Evolutionary conservation across 139 green algal genomes (phyloP).

Genomic region (Picochlorum sp.): DNA sequence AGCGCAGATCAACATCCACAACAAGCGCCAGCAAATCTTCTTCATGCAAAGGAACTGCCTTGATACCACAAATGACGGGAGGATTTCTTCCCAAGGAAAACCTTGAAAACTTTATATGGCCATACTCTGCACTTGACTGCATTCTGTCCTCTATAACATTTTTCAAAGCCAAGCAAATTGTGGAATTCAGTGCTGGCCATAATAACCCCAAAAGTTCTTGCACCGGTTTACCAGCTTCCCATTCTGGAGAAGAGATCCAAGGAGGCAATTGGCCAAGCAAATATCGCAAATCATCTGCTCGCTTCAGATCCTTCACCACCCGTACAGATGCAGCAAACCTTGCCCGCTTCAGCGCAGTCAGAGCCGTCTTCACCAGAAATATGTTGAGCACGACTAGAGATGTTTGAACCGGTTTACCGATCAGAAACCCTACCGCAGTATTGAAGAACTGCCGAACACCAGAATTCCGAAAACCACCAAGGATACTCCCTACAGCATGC

Average conservation of each 20-base stretch:
- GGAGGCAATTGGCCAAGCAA: conserved; percentile 19
- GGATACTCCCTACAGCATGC: no score
- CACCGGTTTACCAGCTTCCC: background rate
- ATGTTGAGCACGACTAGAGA: conserved; percentile 14
- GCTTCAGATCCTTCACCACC: conserved; percentile 23
- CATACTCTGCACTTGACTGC: conserved; percentile 17
- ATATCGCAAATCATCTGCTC: conserved; percentile 10
- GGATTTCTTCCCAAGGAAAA: conserved; percentile 20
- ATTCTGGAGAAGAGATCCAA: conserved; percentile 25
- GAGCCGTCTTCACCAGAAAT: conserved; percentile 12
- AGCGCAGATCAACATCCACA: conserved; percentile 29
- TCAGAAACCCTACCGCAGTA: background rate
- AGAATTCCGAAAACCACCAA: no score
- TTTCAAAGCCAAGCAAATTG: conserved; percentile 23
- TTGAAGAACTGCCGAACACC: background rate
- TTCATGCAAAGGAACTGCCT: conserved; percentile 14
- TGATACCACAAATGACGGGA: conserved; percentile 14
- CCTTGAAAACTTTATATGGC: conserved; percentile 12
- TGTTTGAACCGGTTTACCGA: conserved; percentile 3
- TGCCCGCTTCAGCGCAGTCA: conserved; percentile 11
- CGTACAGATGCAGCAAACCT: conserved; percentile 25
- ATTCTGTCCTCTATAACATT: conserved; percentile 27
- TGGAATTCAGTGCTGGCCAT: conserved; percentile 9
- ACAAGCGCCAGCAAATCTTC: conserved; percentile 23
- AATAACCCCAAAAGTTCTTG: background rate